Percentiles rank a stretch among this genome's conserved stretches.
These are phyloP conservation scores for Chenopodium suecicum DNA, from an alignment of 148 eudicot genomes.

Conservation along the genomic window DNA sequence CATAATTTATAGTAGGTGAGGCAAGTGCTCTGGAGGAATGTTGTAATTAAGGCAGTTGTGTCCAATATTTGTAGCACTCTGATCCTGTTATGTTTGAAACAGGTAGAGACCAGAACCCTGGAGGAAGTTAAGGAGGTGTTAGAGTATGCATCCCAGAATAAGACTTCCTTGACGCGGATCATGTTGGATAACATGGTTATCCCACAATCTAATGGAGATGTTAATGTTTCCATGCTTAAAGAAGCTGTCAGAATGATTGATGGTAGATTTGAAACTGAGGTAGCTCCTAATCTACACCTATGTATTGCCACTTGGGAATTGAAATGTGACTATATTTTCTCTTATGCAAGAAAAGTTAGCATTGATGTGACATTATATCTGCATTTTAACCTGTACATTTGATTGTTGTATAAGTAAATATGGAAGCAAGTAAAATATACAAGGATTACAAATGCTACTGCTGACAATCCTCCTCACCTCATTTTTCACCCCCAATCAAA, in stretches of 20 bases:
- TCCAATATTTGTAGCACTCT: background rate
- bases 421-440: background rate
- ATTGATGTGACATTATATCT: background rate
- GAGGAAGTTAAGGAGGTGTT: slow-evolving; percentile 85
- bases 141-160: slow-evolving; percentile 62
- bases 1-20: background rate
- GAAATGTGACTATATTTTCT: background rate
- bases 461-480: background rate
- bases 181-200: slow-evolving; percentile 98
- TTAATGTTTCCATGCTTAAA: slow-evolving; percentile 89
- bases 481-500: background rate
- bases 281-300: slow-evolving; percentile 21
- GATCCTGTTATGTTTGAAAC: slow-evolving; percentile 15
- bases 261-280: slow-evolving; percentile 91
- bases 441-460: background rate
- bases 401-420: background rate
- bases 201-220: slow-evolving; percentile 63
- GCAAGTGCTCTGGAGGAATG: background rate
- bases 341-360: background rate
- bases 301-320: slow-evolving; percentile 1
- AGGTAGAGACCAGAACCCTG: slow-evolving; percentile 90
- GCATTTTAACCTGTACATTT: background rate
- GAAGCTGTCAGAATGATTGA: slow-evolving; percentile 71
- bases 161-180: slow-evolving; percentile 71
- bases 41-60: slow-evolving; percentile 1